Percentiles rank a stretch among this genome's conserved stretches.
Evolutionary conservation across 169 alveolate species (phyloP).

Genomic region (Cryptosporidium muris): DNA sequence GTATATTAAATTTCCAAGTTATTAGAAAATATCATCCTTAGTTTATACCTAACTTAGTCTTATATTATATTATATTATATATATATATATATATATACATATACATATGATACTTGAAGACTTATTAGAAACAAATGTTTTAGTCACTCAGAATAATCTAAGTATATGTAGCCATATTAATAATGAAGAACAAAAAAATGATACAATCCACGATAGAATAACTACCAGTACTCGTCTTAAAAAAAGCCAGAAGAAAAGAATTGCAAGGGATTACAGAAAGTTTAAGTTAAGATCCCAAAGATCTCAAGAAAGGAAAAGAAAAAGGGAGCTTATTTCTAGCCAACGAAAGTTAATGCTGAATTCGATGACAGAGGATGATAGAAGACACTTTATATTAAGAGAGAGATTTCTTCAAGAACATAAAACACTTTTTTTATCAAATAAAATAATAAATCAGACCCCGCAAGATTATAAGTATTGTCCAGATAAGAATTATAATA

Average conservation of each 20-base stretch:
- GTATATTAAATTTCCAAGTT: too few relatives aligned
- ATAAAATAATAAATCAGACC: not conserved
- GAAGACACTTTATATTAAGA: slow-evolving; percentile 72
- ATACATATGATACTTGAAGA: too few relatives aligned
- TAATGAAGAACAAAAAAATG: too few relatives aligned
- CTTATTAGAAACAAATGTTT: too few relatives aligned
- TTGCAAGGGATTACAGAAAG: slow-evolving; percentile 72
- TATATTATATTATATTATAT: too few relatives aligned
- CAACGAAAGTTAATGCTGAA: slow-evolving; percentile 71
- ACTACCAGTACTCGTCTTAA: not conserved
- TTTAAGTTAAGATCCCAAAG: slow-evolving; percentile 30
- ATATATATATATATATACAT: too few relatives aligned
- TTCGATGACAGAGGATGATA: slow-evolving; percentile 71
- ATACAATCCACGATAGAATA: not conserved
- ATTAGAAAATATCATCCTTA: too few relatives aligned
- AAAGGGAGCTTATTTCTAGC: slow-evolving; percentile 44
- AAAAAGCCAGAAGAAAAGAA: slow-evolving; percentile 64
- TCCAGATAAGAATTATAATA: slow-evolving; percentile 60
- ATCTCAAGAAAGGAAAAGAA: slow-evolving; percentile 55
- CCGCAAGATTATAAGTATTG: slow-evolving; percentile 24
- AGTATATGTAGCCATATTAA: too few relatives aligned
- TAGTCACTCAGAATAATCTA: too few relatives aligned
- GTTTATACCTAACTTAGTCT: too few relatives aligned
- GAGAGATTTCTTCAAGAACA: slow-evolving; percentile 67
- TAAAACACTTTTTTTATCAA: slow-evolving; percentile 36